Evolutionary conservation across 768 basidiomycete species (phyloP), one percentile per base, ranked within the genome.

Genomic region (Tricholoma sp.): DNA sequence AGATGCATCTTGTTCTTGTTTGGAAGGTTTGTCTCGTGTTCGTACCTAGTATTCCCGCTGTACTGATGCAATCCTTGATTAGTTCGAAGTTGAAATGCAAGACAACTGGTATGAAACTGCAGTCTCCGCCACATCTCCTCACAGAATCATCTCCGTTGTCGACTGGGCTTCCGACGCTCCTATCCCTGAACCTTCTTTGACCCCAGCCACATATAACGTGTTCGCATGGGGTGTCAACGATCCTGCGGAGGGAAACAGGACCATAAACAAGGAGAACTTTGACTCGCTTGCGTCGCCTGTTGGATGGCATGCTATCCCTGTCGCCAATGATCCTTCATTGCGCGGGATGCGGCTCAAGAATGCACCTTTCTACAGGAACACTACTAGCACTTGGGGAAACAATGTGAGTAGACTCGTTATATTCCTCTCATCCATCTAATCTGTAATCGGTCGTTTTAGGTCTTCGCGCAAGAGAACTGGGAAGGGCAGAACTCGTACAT

Each of bases 51-150:
- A 31, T 0, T 9, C 0, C 20, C 31, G 18, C 34, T 41, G 28
- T 12, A 52, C 13, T 15, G 37, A 15, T 5, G 4, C 31, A 42
- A 53, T 20, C 28, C 34, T 54, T 39, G 18, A 57, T 36, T 55
- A 88, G 85, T 89, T 94, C 64, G 92, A 94, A 67, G 88, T 96
- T 45, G 89, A 94, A 78, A 92, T 96, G 89, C 67, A 86, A 66
- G 86, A 97, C 73, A 98, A 94, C 72, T 96, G 92, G 92, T 98
- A 98, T 63, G 94, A 98, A 70, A 83, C 93, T 3, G 80, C 91
- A 18, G 86, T 99, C 41, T 86, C 89, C 10, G 85, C 83, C 1
- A 68, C 73, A 29, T 70, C 79, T n/a, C 89, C 92, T 24, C 86
- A 93, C 66, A 80, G 85, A 58, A 86, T 94, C 61, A 74, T 98